Evolutionary conservation across 176 grass and related monocot species (phyloP), one percentile per base, ranked within the genome.

Genomic region (Oryza glumipatula): DNA sequence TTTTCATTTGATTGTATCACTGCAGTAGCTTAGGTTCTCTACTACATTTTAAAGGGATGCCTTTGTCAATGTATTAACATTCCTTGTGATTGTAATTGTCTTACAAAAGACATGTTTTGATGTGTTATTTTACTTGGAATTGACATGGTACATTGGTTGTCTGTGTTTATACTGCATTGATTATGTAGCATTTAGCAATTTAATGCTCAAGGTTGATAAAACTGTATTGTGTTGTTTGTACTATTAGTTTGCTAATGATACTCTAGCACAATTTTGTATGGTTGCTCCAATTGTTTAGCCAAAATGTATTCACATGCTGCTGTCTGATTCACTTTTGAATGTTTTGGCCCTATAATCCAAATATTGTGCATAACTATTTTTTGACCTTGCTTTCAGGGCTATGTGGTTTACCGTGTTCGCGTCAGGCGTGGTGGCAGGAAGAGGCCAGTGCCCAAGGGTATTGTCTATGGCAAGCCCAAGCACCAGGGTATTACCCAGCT

Each of bases 401-500:
- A 92, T 60, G 90, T 92, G 48, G 65, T 92, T 61, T 92, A 92
- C 76, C 90, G 90, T 38, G 66, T 92, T 35, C 83, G 86, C 58
- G 79, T 92, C 36, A 89, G 65, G 75, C 90, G 90, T 80, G 90
- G 94, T 67, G 94, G 94, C 82, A 89, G 91, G 89, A 97, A 97
- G 94, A 92, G 94, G 82, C 94, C 94, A 39, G 90, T 92, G 60
- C 75, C 90, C 66, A 92, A 92, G 83, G 90, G 90, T 92, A 92
- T 92, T 80, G 94, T 97, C 33, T 97, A 97, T 75, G 91, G 94
- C 58, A 97, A 97, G 79, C 94, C 94, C 41, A 97, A 97, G 78
- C 90, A 97, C 79, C 94, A 97, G 87, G 94, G 94, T 92, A 82
- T 97, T 26, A 97, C 87, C 38, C 94, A 97, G 48, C 91, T 97